Evolutionary conservation across 495 filamentous ascomycete species (phyloP).

Genomic region (Annulohypoxylon stygium): DNA sequence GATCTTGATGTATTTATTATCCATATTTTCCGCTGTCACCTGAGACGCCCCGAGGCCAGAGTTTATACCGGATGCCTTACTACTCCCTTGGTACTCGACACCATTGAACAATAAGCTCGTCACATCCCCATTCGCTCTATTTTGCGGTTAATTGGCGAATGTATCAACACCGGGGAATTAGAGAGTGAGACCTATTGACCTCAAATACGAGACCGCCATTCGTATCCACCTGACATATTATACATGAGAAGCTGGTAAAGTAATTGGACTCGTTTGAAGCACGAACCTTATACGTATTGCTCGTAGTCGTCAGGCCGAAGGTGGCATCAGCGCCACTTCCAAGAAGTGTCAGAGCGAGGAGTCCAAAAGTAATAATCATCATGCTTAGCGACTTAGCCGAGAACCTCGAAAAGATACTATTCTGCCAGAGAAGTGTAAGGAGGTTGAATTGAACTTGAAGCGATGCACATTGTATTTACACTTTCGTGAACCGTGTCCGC

Average conservation of each 20-base stretch:
- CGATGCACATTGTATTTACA: neutral
- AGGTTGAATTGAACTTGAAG: neutral
- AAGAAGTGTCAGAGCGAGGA: conserved; percentile 21
- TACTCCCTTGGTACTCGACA: conserved; percentile 66
- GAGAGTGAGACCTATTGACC: conserved; percentile 53
- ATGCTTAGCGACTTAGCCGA: neutral
- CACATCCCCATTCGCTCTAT: conserved; percentile 65
- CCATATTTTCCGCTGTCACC: conserved; percentile 60
- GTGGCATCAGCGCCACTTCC: conserved; percentile 25
- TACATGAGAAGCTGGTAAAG: neutral
- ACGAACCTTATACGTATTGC: conserved; percentile 43
- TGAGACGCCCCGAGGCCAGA: conserved; percentile 68
- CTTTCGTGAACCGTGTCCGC: too few species aligned
- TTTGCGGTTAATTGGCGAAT: conserved; percentile 1
- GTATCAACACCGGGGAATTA: neutral
- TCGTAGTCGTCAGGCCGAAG: conserved; percentile 50
- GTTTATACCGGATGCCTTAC: conserved; percentile 66
- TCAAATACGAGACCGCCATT: conserved; percentile 62
- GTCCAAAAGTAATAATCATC: conserved; percentile 22
- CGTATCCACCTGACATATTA: conserved; percentile 45
- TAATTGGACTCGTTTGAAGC: neutral
- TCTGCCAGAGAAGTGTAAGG: neutral
- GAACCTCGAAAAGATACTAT: neutral
- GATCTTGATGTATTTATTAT: conserved; percentile 63
- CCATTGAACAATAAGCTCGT: conserved; percentile 67